Evolutionary conservation across 306 rosid genomes (phyloP).

Genomic region (Purshia tridentata): DNA sequence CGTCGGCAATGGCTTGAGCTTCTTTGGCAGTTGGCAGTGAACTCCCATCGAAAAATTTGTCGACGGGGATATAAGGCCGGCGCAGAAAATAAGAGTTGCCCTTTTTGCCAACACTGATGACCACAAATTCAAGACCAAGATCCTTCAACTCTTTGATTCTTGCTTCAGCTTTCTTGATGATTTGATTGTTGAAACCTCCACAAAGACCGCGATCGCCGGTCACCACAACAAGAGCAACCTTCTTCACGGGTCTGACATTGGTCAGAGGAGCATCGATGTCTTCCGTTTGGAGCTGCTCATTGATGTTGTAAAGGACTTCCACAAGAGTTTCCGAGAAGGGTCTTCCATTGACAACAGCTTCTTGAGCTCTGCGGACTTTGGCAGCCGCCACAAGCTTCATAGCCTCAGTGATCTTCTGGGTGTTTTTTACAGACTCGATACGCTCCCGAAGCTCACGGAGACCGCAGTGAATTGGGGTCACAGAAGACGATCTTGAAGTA

Average conservation of each 20-base stretch:
- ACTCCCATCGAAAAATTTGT: slow-evolving; percentile 63
- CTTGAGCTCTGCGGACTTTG: slow-evolving; percentile 90
- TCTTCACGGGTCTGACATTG: slow-evolving; percentile 74
- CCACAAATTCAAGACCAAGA: slow-evolving; percentile 59
- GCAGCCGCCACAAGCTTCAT: slow-evolving; percentile 98
- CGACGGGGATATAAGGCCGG: slow-evolving; percentile 82
- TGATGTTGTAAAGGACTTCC: slow-evolving; percentile 89
- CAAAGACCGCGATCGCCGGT: slow-evolving; percentile 94
- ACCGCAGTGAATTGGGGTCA: slow-evolving; percentile 52
- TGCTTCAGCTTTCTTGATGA: slow-evolving; percentile 66
- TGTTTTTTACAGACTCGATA: slow-evolving; percentile 71
- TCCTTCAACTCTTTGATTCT: slow-evolving; percentile 63
- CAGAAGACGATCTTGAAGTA: slow-evolving; percentile 32
- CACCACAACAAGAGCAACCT: slow-evolving; percentile 68
- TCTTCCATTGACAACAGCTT: slow-evolving; percentile 85
- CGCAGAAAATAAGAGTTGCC: slow-evolving; percentile 74
- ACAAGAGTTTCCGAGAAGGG: slow-evolving; percentile 88
- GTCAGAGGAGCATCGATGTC: slow-evolving; percentile 71
- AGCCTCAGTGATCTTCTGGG: slow-evolving; percentile 93
- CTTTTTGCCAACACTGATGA: slow-evolving; percentile 82
- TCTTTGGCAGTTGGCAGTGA: slow-evolving; percentile 78
- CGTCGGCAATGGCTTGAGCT: slow-evolving; percentile 90
- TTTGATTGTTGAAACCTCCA: slow-evolving; percentile 61
- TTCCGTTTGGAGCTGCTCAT: slow-evolving; percentile 83
- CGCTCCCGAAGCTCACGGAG: slow-evolving; percentile 77